phyloP scores from a whole-genome alignment of 2,329 filamentous ascomycete genomes.

The Botrytis hyacinthi region DNA sequence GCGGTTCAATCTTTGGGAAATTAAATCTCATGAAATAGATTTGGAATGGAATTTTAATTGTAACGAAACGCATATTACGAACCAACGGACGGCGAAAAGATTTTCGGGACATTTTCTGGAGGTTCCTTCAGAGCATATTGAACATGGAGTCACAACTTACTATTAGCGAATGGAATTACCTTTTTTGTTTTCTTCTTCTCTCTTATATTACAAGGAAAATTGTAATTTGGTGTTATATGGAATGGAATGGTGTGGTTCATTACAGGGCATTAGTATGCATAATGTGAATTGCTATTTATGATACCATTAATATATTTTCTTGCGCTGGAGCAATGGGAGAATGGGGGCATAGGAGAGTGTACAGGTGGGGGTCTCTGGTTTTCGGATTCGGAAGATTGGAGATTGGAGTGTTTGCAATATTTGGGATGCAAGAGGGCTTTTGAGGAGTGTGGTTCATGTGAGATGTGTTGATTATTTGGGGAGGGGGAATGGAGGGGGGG shows the following conservation, averaged over 20 bases:
- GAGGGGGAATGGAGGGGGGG: too few species aligned
- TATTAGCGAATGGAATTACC: background rate
- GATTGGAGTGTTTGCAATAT: background rate
- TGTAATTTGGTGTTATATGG: conserved; percentile 7
- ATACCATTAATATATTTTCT: background rate
- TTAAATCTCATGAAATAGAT: conserved; percentile 5
- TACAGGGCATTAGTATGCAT: background rate
- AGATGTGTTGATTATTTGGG: background rate
- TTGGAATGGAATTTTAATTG: conserved; percentile 4
- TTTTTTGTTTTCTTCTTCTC: background rate
- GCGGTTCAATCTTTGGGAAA: conserved; percentile 61
- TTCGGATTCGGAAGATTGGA: background rate
- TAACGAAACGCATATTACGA: conserved; percentile 11
- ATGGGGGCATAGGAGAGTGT: background rate
- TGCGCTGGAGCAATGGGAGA: background rate
- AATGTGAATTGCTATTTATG: conserved; percentile 18
- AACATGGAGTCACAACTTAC: conserved; percentile 2
- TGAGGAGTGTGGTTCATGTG: background rate
- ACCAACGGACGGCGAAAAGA: background rate
- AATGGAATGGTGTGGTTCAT: background rate
- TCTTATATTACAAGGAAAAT: background rate
- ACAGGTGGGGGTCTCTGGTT: background rate
- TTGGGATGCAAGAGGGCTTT: background rate
- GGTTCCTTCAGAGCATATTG: background rate
- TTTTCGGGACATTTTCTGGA: background rate